A percentile compares a stretch with the other conserved stretches of the same genome.
These are phyloP conservation scores for Amylostereum chailletii DNA, from an alignment of 1,284 basidiomycete species.

Conservation along the genomic window DNA sequence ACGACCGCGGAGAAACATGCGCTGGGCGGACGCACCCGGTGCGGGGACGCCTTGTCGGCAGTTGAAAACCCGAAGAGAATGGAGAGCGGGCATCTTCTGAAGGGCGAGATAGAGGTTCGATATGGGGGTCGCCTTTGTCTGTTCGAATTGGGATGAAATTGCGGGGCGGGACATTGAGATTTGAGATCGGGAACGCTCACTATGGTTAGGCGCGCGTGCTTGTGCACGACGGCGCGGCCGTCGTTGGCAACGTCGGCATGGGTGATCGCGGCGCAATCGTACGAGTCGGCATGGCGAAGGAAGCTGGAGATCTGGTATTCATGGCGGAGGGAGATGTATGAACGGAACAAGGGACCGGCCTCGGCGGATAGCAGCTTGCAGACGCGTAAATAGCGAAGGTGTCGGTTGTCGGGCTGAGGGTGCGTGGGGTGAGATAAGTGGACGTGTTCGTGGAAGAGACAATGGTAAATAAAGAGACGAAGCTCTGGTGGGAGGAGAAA, in stretches of 20 bases:
- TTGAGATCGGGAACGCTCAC: too few relatives aligned
- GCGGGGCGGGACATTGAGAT: too few relatives aligned
- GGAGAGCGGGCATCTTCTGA: conserved; percentile 21
- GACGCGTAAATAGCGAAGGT: conserved; percentile 23
- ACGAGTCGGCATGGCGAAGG: conserved; percentile 14
- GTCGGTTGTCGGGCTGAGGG: conserved; percentile 27
- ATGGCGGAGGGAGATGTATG: conserved; percentile 29
- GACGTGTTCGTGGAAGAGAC: conserved; percentile 20
- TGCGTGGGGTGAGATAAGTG: conserved; percentile 11
- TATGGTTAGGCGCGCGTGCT: too few relatives aligned
- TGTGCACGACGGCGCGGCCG: conserved; percentile 20
- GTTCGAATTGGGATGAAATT: too few relatives aligned
- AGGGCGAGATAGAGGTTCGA: conserved; percentile 28
- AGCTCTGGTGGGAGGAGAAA: conserved; percentile 26
- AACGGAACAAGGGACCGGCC: conserved; percentile 18
- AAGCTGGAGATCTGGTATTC: conserved; percentile 29
- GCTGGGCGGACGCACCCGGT: not conserved
- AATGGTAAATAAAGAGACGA: conserved; percentile 26
- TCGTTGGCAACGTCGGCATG: conserved; percentile 35
- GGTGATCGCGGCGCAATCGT: conserved; percentile 16
- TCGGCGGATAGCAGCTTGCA: conserved; percentile 26
- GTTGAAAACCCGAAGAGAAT: conserved; percentile 29
- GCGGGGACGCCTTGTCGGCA: conserved; percentile 18
- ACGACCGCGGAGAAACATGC: not conserved
- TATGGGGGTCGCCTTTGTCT: conserved; percentile 14